These are phyloP conservation scores for Candida sonorensis DNA, from an alignment of 805 yeast species.

Conservation along the genomic window DNA sequence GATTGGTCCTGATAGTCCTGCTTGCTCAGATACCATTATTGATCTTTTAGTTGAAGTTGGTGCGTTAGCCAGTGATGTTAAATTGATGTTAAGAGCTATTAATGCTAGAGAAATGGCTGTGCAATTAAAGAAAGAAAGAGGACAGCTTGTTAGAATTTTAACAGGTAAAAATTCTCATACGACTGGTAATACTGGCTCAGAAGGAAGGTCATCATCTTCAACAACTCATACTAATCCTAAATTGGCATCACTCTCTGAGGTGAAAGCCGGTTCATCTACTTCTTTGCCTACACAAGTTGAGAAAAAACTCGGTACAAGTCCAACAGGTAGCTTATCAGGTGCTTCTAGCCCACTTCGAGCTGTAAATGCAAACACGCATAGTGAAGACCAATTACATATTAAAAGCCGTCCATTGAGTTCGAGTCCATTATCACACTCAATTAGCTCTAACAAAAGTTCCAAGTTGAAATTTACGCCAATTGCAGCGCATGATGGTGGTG, in stretches of 20 bases:
- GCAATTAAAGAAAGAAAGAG: conserved; percentile 28
- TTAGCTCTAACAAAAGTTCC: neutral
- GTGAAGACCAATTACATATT: neutral
- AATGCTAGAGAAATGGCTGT: conserved; percentile 47
- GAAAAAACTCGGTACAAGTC: no score
- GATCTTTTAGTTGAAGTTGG: conserved; percentile 58
- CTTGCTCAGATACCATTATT: conserved; percentile 49
- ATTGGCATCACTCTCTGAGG: neutral
- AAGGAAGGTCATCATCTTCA: neutral
- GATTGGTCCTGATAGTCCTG: conserved; percentile 47
- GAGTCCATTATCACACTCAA: neutral
- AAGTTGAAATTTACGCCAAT: no score
- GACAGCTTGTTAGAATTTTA: conserved; percentile 9
- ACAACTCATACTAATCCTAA: neutral
- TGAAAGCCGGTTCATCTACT: neutral
- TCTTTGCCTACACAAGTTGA: neutral
- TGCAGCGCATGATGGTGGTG: no score
- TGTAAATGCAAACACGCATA: no score
- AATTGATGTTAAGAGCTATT: conserved; percentile 49
- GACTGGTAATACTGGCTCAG: neutral
- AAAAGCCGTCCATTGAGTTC: neutral
- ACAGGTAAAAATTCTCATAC: conserved; percentile 1
- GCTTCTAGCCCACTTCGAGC: no score
- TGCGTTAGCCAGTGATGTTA: conserved; percentile 55
- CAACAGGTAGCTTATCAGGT: no score